Evolutionary conservation across 768 basidiomycete genomes (phyloP), one percentile per base, ranked within the genome.

Genomic region (Daedaleopsis sinensis): DNA sequence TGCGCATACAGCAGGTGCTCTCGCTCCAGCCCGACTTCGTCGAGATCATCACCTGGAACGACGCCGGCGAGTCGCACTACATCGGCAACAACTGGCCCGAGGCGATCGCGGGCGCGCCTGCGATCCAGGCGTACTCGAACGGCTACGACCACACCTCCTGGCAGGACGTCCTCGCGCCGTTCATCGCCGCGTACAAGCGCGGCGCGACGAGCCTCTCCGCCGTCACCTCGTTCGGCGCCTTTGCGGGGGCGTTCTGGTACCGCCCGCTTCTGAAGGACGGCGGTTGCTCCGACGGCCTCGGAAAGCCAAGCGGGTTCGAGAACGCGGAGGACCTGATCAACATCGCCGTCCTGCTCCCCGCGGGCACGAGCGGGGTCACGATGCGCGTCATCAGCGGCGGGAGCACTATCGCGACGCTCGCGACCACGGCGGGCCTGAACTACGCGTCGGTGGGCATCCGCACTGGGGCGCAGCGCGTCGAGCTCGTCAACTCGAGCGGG

Each of bases 11-110:
- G 70, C 77, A 80, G 32, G 71, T 61, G 11, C 59, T 61, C 78
- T 10, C 87, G 89, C 70, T 80, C 84, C 64, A 86, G 82, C 79
- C 78, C 65, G 75, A 77, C 62, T 65, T 87, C 58, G 81, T 80
- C 23, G 83, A 89, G 68, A 76, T 88, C 66, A 78, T 87, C 57
- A 86, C 84, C n/a, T 91, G 88, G 88, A 91, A 91, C 72, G 85
- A 90, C 69, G 89, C 82, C 62, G 88, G 88, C 65, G 89, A 90
- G 74, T 88, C 87, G 1, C 82, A 87, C 67, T 90, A 91, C 73
- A 77, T 84, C 66, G 86, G 88, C 15, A 76, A 78, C 43, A 59
- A 73, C 71, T 72, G 71, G 37, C 63, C 63, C 39, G 67, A 71
- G n/a, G 85, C 88, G 5, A 77, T 89, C 67, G 82, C 82, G 44